Evolutionary conservation across 768 basidiomycete genomes (phyloP), one percentile per base, ranked within the genome.

Genomic region (Mycena chlorophos): DNA sequence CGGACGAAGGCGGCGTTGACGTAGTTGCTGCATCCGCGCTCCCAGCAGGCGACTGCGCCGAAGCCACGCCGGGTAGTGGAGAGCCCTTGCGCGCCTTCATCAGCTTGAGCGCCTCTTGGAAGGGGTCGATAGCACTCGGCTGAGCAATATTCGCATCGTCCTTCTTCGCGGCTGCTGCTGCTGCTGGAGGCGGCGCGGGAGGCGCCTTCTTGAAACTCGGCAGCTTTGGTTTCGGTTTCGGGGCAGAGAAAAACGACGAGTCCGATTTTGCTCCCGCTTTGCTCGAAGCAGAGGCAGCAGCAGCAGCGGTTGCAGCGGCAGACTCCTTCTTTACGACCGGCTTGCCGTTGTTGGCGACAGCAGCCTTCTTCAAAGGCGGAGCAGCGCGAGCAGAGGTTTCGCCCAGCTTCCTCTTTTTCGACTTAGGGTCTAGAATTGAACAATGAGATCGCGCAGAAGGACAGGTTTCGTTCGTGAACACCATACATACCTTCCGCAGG

Each of bases 191-290:
- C 14, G 59, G 49, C 8, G 71, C 61, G 5, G 72, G 71, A 0
- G 83, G 80, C 12, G 85, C 87, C 70, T 93, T 94, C 75, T 87
- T 92, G 78, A 94, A 94, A 52, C 82, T 90, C 12, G 91, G 91
- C 20, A 94, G 75, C 70, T 88, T 90, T 27, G 87, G 83, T 65
- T 91, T 92, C 19, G 86, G 82, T 67, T 92, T 93, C 4, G 90
- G 88, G 37, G 88, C 87, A 51, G 91, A 92, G 71, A 94, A 94
- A 71, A 94, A 93, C 2, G 89, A 91, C 45, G 87, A 88, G 69
- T 93, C 91, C 13, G 89, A 86, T 73, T 91, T 88, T 17, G 89
- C 87, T 61, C 88, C 89, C 68, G n/a, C n/a, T n/a, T 91, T 90
- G 8, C 54, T 83, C 78, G 2, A 6, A 8, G 75, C 66, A 1